Evolutionary conservation across 257 asterid species (phyloP), one percentile per base, ranked within the genome.

Genomic region (Solanum pimpinellifolium): DNA sequence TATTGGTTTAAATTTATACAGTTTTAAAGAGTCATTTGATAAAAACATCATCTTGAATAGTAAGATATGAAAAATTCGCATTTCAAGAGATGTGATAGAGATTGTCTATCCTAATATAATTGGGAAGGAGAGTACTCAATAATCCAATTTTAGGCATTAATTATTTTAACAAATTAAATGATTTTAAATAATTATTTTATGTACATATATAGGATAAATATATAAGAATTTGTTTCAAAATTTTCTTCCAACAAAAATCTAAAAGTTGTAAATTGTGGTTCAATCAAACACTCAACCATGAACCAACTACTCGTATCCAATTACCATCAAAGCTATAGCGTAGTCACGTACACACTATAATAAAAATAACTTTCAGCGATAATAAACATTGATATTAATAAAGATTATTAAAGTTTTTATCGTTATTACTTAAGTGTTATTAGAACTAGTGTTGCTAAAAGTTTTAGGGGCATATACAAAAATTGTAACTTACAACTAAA

Each of bases 401-500:
- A 35, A 35, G 1, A 35, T 0, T 35, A 1, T 5, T 35, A 5
- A 35, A 35, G 39, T 35, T 4, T 35, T 35, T 35, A 35, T 5
- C 1, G 7, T 1, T 5, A 35, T 35, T 35, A 35, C 1, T 33
- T 0, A 33, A 33, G 35, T 35, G 39, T 35, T 0, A 35, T 35
- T 35, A 35, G 39, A 35, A 35, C 0, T 7, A 5, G 39, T 35
- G 39, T 35, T 5, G 1, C 39, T 35, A 35, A 35, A 35, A 1
- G 7, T 35, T 35, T 35, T 5, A 35, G 7, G 1, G 1, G 0
- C 7, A 35, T 35, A 35, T 35, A 35, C 37, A 35, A 4, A 35
- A 1, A 4, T 0, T 35, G 6, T 35, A 0, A 4, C 0, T 35
- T 35, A 1, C 6, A 4, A 35, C 3, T 35, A 35, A 35, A 4